Evolutionary conservation across 495 filamentous ascomycete genomes (phyloP), one percentile per base, ranked within the genome.

Genomic region (Hyphodiscus hymeniophilus): DNA sequence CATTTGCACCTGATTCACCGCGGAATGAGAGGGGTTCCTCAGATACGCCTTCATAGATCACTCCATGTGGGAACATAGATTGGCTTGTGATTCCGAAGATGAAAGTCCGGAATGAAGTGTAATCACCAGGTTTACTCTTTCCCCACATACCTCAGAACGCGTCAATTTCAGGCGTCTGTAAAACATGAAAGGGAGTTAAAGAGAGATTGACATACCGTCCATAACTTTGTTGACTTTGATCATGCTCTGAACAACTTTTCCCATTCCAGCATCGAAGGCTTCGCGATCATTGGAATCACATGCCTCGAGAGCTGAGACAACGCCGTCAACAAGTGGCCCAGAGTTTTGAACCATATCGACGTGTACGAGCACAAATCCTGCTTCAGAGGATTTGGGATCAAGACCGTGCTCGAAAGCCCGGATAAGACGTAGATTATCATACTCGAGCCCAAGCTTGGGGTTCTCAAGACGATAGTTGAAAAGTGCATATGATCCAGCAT

Each of bases 1-100:
- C 89, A 61, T 95, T 95, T 46, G 89, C 89, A 7, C 89, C 89
- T 26, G 80, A 85, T 63, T 94, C 89, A 39, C 89, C 89, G 5
- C 89, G 80, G 70, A 92, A 94, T 46, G 67, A 75, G 45, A 86
- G 61, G 0, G 81, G 82, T 48, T 82, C 74, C 31, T 85, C 79
- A 39, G 81, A 80, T 26, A 88, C 72, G 17, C 86, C 87, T 60
- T 91, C 83, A 64, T 95, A 95, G 45, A 92, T 63, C 2, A 95
- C 89, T 2, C 89, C 89, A 40, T 84, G 69, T 2, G 89, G 89
- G 62, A 95, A 95, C 89, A 95, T 95, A 38, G 76, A 79, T 62
- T 95, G 89, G 6, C 74, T 80, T 1, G 82, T 87, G 56, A 95
- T 94, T 41, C 89, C 89, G 55, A 94, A 94, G 64, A 95, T 95